These are phyloP conservation scores for Ophiostoma sp. DNA, from an alignment of 2,329 filamentous ascomycete genomes.

Conservation along the genomic window DNA sequence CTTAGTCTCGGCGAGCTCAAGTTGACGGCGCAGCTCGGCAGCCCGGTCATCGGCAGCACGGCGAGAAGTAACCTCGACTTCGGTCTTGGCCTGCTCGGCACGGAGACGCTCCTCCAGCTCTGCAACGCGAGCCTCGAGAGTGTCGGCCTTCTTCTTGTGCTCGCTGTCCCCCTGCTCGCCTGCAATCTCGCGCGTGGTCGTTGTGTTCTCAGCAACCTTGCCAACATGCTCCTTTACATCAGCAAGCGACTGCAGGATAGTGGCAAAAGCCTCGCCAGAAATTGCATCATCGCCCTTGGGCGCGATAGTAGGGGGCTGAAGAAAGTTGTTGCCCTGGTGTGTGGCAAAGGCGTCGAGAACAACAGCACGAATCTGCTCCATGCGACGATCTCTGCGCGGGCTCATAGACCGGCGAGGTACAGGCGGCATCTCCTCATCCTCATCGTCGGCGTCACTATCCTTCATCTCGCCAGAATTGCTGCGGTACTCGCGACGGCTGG, in stretches of 20 bases:
- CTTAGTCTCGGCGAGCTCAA: conserved; percentile 54
- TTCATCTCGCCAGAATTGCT: conserved; percentile 64
- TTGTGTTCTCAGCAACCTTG: conserved; percentile 41
- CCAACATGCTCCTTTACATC: conserved; percentile 54
- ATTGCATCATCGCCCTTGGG: conserved; percentile 1
- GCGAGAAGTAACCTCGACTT: conserved; percentile 46
- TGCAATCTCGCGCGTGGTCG: conserved; percentile 37
- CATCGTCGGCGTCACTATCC: conserved; percentile 90
- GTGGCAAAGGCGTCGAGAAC: conserved; percentile 67
- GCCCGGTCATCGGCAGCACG: conserved; percentile 50
- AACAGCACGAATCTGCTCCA: conserved; percentile 73
- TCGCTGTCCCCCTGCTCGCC: conserved; percentile 45
- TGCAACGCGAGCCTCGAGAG: conserved; percentile 55
- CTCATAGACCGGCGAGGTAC: conserved; percentile 64
- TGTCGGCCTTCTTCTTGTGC: conserved; percentile 49
- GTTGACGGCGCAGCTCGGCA: conserved; percentile 49
- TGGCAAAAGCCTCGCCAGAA: conserved; percentile 40
- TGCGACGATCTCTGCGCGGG: conserved; percentile 68
- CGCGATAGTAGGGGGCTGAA: conserved; percentile 12
- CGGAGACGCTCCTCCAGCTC: conserved; percentile 56
- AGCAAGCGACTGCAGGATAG: conserved; percentile 61
- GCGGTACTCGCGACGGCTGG: conserved; percentile 55
- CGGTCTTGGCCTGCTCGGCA: conserved; percentile 44
- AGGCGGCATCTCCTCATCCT: conserved; percentile 67
- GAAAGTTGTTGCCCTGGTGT: conserved; percentile 41